Base-by-base conservation (phyloP, 768 basidiomycete species). In the Suillus plorans region DNA sequence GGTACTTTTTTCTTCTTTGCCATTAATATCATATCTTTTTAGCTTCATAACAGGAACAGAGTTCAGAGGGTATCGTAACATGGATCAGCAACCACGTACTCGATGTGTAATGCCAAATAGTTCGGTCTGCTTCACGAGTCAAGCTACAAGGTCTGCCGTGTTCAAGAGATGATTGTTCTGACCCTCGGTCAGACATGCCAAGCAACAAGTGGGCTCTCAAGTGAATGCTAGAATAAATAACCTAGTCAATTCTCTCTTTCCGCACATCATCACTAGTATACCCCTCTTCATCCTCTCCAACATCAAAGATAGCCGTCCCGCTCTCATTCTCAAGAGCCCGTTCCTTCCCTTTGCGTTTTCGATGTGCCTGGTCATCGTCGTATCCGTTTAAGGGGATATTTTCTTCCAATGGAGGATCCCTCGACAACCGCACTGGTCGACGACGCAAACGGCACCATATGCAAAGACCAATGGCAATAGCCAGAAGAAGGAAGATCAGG, bases 401-500 rank as follows among this genome's bases (percentile, higher is more conserved):
- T 77, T 96, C 95, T 73, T 92, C 89, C 45, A 77, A 65, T 22
- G 65, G 18, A 42, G 62, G 0, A 42, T 41, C 20, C 39, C 49
- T 14, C 34, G 28, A 28, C 53, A 65, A 16, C 50, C 42, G 34
- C 49, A 81, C 65, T 14, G 81, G 76, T 63, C 70, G 64, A 44
- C 80, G 78, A 49, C 89, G 82, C 20, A 83, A 70, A 47, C 93
- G 88, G 77, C 86, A 92, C 88, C 91, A 98, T 63, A 97, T 80
- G 76, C 91, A 94, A 12, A 84, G 76, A 0, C 87, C 92, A 61
- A 95, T 85, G 18, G 82, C 82, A 22, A 86, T 71, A 42, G 86
- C 80, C 64, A 96, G 83, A 62, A 97, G 76, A 4, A 96, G 72
- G 47, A 98, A 82, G 28, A 97, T 88, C n/a, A 95, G 79, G 4